Percentiles rank a stretch among this genome's conserved stretches.
Conservation (phyloP, 2,329 filamentous ascomycete genomes). For the Fonsecaea nubica region DNA sequence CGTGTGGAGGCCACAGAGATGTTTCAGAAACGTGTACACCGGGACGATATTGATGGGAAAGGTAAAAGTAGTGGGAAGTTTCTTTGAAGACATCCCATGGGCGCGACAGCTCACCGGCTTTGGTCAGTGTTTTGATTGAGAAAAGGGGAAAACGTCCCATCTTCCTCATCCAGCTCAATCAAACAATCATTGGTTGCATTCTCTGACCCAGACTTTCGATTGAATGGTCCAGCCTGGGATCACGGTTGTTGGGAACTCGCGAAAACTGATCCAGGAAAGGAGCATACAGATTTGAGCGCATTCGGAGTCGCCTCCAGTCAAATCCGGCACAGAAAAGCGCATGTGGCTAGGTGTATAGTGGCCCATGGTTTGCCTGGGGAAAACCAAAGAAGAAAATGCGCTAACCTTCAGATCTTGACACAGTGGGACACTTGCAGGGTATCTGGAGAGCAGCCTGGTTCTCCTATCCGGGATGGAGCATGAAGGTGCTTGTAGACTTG, state of each 20-base stretch:
- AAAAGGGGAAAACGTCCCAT: neutral
- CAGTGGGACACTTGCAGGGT: neutral
- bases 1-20: too few relatives aligned
- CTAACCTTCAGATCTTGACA: neutral
- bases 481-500: neutral
- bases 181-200: neutral
- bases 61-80: neutral
- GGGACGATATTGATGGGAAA: neutral
- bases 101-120: neutral
- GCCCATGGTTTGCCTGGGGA: neutral
- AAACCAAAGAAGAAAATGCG: neutral
- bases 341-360: neutral
- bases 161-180: neutral
- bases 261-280: neutral
- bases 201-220: neutral
- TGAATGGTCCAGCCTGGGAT: neutral
- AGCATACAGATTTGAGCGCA: neutral
- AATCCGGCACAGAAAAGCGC: neutral
- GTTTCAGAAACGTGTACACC: neutral
- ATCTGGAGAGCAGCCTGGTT: neutral
- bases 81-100: neutral
- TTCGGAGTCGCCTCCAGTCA: neutral
- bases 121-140: neutral
- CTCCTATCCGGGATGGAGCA: neutral
- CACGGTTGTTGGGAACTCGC: neutral